Base-by-base conservation (phyloP, 177 flowering plant genomes). In the Tripterygium wilfordii region DNA sequence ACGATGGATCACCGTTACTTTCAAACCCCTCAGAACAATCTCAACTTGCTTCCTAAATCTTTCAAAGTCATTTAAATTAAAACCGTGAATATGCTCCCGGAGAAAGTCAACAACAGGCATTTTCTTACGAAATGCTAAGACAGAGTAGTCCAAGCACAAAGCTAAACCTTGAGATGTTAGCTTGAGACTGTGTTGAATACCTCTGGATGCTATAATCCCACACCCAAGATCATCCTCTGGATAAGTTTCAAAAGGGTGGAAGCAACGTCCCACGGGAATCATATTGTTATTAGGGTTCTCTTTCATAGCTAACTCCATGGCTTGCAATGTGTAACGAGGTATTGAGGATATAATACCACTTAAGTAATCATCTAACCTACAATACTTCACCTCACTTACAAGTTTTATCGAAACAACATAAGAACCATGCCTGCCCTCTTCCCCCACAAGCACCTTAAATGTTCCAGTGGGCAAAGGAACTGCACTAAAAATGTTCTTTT, bases 291-390 rank as follows among this genome's bases (percentile, higher is more conserved):
- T 19, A 0, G 82, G 82, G 51, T 85, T 65, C 54, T 84, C 88
- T 47, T 78, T 80, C 79, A 82, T 65, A 8, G 82, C 79, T 49
- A 84, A 60, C 64, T 82, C 92, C 82, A 84, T 54, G 1, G 65
- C 84, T 31, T 83, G 92, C 35, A 84, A 59, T 24, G 73, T 56
- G n/a, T 81, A 76, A 29, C 85, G 79, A 7, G 85, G 85, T 2
- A 58, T 41, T 1, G 57, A 17, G 0, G 26, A 18, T 5, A 57
- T 50, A 0, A 36, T 56, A 4, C 88, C 71, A 1, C 30, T 47
- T 13, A 82, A 51, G 53, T 74, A 82, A 9, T 69, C 80, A 19
- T 48, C 50, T 61, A 88, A 57, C 49, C 58, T 67, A 18, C 57
- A 20, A 13, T 82, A 54, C 41, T 67, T 58, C 31, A 77, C 58